Evolutionary conservation across 176 grass and related monocot species (phyloP), one percentile per base, ranked within the genome.

Genomic region (Bromus sterilis): DNA sequence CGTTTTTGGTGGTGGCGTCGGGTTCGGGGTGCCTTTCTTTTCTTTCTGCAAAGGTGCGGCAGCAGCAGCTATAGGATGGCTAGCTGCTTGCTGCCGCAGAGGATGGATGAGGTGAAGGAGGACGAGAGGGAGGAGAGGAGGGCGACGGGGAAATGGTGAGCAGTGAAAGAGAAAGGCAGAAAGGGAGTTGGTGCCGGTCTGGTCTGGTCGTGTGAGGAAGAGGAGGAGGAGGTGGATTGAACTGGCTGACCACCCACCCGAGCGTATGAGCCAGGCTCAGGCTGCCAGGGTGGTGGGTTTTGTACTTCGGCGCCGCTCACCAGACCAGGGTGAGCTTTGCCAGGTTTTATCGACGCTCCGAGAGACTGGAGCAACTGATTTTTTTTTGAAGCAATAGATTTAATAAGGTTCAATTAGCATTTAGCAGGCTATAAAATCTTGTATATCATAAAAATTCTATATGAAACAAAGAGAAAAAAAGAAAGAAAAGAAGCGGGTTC

Each of bases 151-250:
- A 86, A 82, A 82, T 82, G 73, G 80, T 90, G 89, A 97, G 83
- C 85, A 89, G 86, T 87, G 90, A 89, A 93, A 93, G 95, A 48
- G 81, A 91, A 89, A 89, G 84, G 84, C 82, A 85, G 87, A 89
- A 85, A 78, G 83, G 87, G 87, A 42, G 71, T 71, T 89, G 87
- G 77, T 71, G 78, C 55, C 42, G 74, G 43, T 83, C 86, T 65
- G 85, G 39, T 82, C 73, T 63, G 59, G 57, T 44, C 68, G 68
- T 74, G 46, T 7, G 67, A 60, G 25, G 12, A 37, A 49, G 37
- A 12, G 25, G 56, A 5, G 59, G 49, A 53, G 28, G 30, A 53
- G 34, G 75, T 30, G 40, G 24, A 46, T n/a, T n/a, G n/a, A n/a
- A n/a, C n/a, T n/a, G n/a, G n/a, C n/a, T n/a, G n/a, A n/a, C n/a